Evolutionary conservation across 148 eudicot genomes (phyloP), one percentile per base, ranked within the genome.

Genomic region (Fagopyrum tataricum): DNA sequence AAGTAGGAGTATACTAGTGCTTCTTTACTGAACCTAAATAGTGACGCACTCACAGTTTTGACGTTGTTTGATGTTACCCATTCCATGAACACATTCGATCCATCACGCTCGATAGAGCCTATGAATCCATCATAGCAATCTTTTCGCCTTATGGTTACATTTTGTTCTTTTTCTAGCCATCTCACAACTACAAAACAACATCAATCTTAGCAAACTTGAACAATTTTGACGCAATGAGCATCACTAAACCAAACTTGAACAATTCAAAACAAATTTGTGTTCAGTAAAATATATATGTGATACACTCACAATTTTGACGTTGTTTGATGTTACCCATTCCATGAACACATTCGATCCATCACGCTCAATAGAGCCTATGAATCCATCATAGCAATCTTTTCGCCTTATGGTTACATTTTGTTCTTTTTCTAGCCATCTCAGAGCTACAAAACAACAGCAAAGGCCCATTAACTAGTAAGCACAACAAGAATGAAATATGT

Each of bases 361-460:
- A 4, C 40, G 74, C 55, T 82, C 82, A 42, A 79, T 76, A 7
- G 85, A 82, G 10, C 85, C 85, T 43, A 82, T 40, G 66, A 76
- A 82, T 75, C 85, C 82, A 67, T 79, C 85, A n/a, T 66, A 76
- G 76, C 85, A 82, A 44, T 82, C 85, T 69, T 82, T 82, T 23
- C 67, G 78, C 78, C 80, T 79, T 4, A 79, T 76, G 5, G 74
- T 77, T 51, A 79, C 80, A 46, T 77, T 82, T 5, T 68, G 62
- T 61, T 82, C 82, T 10, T 75, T 77, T 80, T 82, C 80, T 75
- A 82, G 43, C 85, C 85, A 82, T 46, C 71, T 71, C 51, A 82
- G 74, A 47, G 82, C 85, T 82, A 67, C 76, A 82, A 46, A 67
- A 24, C 23, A 51, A 31, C 61, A 15, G 11, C 74, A 72, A 49